phyloP scores from a whole-genome alignment of 768 basidiomycete species.

The Panus rudis region DNA sequence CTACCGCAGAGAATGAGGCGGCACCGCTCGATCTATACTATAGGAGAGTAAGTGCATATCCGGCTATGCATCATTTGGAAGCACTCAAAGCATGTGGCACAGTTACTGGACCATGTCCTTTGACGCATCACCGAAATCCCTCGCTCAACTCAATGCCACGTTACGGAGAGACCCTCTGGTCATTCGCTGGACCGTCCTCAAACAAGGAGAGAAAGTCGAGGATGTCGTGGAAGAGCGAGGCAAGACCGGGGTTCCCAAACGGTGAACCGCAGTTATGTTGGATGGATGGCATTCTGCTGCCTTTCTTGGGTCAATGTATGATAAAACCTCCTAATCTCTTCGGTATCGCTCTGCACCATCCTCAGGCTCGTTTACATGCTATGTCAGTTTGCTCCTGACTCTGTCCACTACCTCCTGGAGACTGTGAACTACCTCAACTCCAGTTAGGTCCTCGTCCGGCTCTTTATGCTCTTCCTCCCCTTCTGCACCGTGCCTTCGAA shows the following conservation, averaged over 20 bases:
- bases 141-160: constrained; percentile 55
- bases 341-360: no score
- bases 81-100: constrained; percentile 7
- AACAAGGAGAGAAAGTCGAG: constrained; percentile 67
- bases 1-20: constrained; percentile 72
- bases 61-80: neutral
- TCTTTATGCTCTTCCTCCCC: constrained; percentile 42
- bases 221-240: constrained; percentile 45
- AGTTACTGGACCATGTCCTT: constrained; percentile 93
- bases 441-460: constrained; percentile 32
- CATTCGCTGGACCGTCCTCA: constrained; percentile 74
- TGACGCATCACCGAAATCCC: constrained; percentile 71
- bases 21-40: constrained; percentile 44
- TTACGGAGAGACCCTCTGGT: constrained; percentile 79
- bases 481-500: constrained; percentile 43
- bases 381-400: constrained; percentile 28
- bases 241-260: constrained; percentile 6
- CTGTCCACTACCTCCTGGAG: constrained; percentile 31
- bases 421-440: constrained; percentile 32
- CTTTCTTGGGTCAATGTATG: no score
- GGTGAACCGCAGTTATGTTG: no score
- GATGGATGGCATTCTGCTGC: no score
- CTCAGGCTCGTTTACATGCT: no score
- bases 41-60: constrained; percentile 65
- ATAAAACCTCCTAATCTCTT: neutral